Base-by-base conservation (phyloP, 179 eudicot species). In the Nepenthes alata region DNA sequence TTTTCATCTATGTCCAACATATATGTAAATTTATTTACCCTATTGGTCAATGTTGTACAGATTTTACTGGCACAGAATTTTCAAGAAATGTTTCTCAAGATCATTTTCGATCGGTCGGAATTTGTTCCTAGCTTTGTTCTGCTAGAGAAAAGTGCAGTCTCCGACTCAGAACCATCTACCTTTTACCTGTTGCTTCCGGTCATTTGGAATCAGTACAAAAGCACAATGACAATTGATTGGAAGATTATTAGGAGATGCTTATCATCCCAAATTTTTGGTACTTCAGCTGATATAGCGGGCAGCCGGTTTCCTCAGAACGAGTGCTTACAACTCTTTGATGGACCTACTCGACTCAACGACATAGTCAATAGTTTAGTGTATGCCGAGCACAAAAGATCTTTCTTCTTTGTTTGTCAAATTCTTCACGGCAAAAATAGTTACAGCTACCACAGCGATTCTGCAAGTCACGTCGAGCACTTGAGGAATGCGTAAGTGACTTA, bases 111-210 rank as follows among this genome's bases (percentile, higher is more conserved):
- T 66, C 77, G 97, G 47, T 75, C 87, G 53, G 79, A 90, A 58
- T 78, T 94, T 56, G 60, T 65, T 59, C 48, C 75, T 54, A 86
- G 80, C 62, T 73, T 67, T 78, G 86, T 90, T 64, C 69, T 82
- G 63, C 77, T 94, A 60, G 81, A 76, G 14, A 67, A 67, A 56
- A 52, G 49, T 69, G 74, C 62, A 65, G 53, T 58, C 67, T 56
- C 53, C 63, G 71, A 66, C 37, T 71, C 74, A 12, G 56, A 72
- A 49, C 72, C 88, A 36, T 70, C 80, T 54, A 77, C 79, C n/a
- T 81, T 74, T 72, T 94, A 94, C 64, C 73, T 94, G 55, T 70
- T 94, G 78, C 95, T 94, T 63, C 99, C 99, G 37, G 79, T 94
- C 61, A 70, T 70, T 59, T 50, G 47, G 55, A 62, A 49, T 60